Percentiles rank a stretch among this genome's conserved stretches.
Conservation (phyloP, 179 eudicot genomes). For the Sideroxylon spinosum region DNA sequence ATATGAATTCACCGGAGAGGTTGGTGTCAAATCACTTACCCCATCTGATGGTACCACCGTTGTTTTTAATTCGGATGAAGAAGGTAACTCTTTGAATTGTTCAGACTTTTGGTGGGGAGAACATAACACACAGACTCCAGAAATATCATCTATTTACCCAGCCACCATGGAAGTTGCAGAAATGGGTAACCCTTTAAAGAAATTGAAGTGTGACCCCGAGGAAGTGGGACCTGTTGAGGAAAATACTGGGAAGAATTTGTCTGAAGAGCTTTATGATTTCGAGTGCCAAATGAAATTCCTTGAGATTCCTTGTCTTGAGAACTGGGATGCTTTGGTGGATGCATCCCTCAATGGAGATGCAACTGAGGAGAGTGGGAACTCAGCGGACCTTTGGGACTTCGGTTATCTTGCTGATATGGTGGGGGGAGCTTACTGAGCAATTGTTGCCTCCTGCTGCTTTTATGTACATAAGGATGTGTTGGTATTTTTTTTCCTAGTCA, state of each 20-base stretch:
- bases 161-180: slow-evolving; percentile 45
- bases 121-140: slow-evolving; percentile 54
- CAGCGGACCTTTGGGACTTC: slow-evolving; percentile 60
- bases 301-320: slow-evolving; percentile 59
- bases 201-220: slow-evolving; percentile 36
- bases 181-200: slow-evolving; percentile 48
- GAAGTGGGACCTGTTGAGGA: slow-evolving; percentile 29
- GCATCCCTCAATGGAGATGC: slow-evolving; percentile 53
- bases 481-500: slow-evolving; percentile 14
- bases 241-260: slow-evolving; percentile 26
- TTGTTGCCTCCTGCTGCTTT: slow-evolving; percentile 13
- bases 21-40: slow-evolving; percentile 25
- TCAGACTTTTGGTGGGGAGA: slow-evolving; percentile 82
- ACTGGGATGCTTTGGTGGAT: slow-evolving; percentile 57
- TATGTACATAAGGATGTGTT: slow-evolving; percentile 54
- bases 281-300: slow-evolving; percentile 63
- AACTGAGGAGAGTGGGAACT: slow-evolving; percentile 40
- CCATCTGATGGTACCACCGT: slow-evolving; percentile 32
- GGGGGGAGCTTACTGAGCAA: slow-evolving; percentile 40
- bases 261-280: slow-evolving; percentile 54
- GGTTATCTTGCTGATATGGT: slow-evolving; percentile 49
- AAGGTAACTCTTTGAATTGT: slow-evolving; percentile 67
- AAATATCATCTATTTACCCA: slow-evolving; percentile 68
- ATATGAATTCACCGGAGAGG: slow-evolving; percentile 19
- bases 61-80: slow-evolving; percentile 54